phyloP scores from a whole-genome alignment of 2,329 filamentous ascomycete species.

The Talaromyces albobiverticillius region DNA sequence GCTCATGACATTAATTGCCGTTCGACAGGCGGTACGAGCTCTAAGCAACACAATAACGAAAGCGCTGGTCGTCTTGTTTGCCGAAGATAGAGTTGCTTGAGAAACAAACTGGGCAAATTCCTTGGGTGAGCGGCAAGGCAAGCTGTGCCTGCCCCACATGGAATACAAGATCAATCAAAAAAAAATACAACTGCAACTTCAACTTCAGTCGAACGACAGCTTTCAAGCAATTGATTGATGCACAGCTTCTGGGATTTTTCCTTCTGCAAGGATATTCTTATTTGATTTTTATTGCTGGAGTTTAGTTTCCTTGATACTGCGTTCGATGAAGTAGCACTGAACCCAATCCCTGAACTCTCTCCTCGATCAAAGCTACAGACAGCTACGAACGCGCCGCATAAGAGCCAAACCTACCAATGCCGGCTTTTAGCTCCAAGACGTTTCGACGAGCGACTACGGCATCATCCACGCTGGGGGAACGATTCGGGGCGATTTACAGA shows the following conservation, averaged over 20 bases:
- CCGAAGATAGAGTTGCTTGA: slow-evolving; percentile 1
- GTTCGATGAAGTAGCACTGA: background rate
- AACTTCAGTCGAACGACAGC: background rate
- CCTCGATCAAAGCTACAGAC: no score
- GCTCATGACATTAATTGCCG: background rate
- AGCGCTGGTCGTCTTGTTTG: background rate
- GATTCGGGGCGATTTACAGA: slow-evolving; percentile 74
- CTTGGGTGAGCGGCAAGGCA: slow-evolving; percentile 1
- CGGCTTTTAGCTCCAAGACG: slow-evolving; percentile 65
- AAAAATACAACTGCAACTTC: background rate
- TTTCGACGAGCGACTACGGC: slow-evolving; percentile 59
- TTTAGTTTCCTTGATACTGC: no score
- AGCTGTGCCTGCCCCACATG: slow-evolving; percentile 12
- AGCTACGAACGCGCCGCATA: no score
- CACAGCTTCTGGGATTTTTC: no score
- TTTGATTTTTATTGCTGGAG: background rate
- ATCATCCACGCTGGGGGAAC: slow-evolving; percentile 58
- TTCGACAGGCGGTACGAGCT: background rate
- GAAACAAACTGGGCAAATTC: slow-evolving; percentile 4
- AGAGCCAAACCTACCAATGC: slow-evolving; percentile 46
- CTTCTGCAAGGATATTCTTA: no score
- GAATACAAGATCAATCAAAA: background rate
- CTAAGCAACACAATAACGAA: background rate
- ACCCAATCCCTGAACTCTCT: no score
- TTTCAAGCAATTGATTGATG: no score